phyloP scores from a whole-genome alignment of 2,329 filamentous ascomycete genomes.

The Aspergillus sp. region DNA sequence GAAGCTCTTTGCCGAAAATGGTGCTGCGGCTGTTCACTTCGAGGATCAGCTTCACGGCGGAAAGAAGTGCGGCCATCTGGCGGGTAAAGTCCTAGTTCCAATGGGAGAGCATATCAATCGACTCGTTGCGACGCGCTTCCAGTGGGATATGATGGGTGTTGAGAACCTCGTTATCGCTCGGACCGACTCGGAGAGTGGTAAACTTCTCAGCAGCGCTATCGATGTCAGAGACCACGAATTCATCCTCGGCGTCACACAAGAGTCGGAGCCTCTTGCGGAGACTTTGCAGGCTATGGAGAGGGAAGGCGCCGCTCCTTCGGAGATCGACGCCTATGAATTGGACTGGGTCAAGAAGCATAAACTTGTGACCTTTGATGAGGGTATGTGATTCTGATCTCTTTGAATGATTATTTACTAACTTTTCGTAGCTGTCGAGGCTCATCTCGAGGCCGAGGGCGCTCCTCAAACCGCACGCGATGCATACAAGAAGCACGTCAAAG shows the following conservation, averaged over 20 bases:
- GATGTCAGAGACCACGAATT: slow-evolving; percentile 96
- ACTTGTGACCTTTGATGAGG: slow-evolving; percentile 87
- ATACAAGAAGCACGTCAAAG: slow-evolving; percentile 63
- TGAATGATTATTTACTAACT: slow-evolving; percentile 8
- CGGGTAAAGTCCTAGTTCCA: slow-evolving; percentile 92
- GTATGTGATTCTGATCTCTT: slow-evolving; percentile 25
- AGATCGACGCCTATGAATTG: slow-evolving; percentile 84
- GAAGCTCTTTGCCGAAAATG: slow-evolving; percentile 96
- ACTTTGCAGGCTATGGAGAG: slow-evolving; percentile 88
- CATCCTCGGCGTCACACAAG: slow-evolving; percentile 81
- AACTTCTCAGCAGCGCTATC: slow-evolving; percentile 83
- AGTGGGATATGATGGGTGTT: slow-evolving; percentile 97
- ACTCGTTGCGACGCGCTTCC: slow-evolving; percentile 85
- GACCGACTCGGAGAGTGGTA: slow-evolving; percentile 93
- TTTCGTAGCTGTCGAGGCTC: slow-evolving; percentile 66
- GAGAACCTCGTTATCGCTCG: slow-evolving; percentile 94
- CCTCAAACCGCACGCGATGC: slow-evolving; percentile 62
- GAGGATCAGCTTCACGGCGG: slow-evolving; percentile 97
- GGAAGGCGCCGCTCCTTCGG: slow-evolving; percentile 69
- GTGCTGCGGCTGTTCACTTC: slow-evolving; percentile 93
- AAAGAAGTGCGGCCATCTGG: slow-evolving; percentile 97
- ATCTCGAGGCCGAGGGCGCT: slow-evolving; percentile 68
- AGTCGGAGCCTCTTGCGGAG: slow-evolving; percentile 80
- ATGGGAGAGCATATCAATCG: slow-evolving; percentile 96
- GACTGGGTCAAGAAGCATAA: slow-evolving; percentile 84